These are phyloP conservation scores for Spongiforma sp. DNA, from an alignment of 1,284 basidiomycete species.

Conservation along the genomic window DNA sequence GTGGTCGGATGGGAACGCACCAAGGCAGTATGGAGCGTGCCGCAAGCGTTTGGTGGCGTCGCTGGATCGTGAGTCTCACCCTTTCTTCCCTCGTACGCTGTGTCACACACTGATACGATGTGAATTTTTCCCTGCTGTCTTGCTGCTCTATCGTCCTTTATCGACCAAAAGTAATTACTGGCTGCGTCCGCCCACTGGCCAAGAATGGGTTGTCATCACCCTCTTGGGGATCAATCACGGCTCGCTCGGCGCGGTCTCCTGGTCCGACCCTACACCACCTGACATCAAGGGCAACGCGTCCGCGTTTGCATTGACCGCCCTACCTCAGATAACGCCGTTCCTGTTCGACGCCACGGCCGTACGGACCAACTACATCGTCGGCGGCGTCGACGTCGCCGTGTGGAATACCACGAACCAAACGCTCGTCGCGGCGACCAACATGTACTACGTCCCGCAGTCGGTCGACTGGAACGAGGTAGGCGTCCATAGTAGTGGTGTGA, in stretches of 20 bases:
- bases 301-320: conserved; percentile 48
- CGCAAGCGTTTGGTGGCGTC: conserved; percentile 75
- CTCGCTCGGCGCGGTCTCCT: conserved; percentile 67
- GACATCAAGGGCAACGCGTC: conserved; percentile 68
- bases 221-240: conserved; percentile 76
- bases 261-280: conserved; percentile 67
- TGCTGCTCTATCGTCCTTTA: not conserved
- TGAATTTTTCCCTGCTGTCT: no score
- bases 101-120: not conserved
- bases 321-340: conserved; percentile 47
- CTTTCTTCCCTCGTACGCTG: not conserved
- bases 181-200: conserved; percentile 66
- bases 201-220: conserved; percentile 68
- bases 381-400: conserved; percentile 47
- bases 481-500: not conserved
- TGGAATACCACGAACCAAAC: conserved; percentile 44
- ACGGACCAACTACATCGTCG: conserved; percentile 34
- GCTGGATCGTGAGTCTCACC: conserved; percentile 47
- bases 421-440: conserved; percentile 49
- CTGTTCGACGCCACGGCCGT: conserved; percentile 38
- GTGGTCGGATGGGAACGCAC: conserved; percentile 63
- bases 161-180: conserved; percentile 57
- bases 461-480: conserved; percentile 26
- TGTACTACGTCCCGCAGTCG: conserved; percentile 39
- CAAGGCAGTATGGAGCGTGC: conserved; percentile 71